phyloP scores from a whole-genome alignment of 805 yeast species.

The Saccharomycopsis capsularis region DNA sequence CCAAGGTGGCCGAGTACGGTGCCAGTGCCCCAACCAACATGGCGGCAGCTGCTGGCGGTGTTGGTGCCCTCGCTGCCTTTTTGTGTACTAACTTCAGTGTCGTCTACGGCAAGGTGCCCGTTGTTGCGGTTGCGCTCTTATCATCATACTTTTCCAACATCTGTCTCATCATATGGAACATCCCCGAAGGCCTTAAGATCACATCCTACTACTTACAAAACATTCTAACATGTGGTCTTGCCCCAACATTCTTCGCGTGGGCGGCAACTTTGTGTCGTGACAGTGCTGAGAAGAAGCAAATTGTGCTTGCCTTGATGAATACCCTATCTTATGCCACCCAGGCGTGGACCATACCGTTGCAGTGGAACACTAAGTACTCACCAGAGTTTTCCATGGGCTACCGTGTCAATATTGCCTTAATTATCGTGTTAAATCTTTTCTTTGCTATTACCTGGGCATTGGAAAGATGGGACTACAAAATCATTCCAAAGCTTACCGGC shows the following conservation, averaged over 20 bases:
- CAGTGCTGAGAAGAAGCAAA: slow-evolving; percentile 19
- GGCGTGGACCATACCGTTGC: slow-evolving; percentile 19
- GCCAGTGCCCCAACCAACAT: neutral
- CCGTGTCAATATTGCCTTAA: slow-evolving; percentile 11
- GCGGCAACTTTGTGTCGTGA: slow-evolving; percentile 17
- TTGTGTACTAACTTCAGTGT: neutral
- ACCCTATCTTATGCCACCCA: slow-evolving; percentile 18
- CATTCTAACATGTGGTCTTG: slow-evolving; percentile 7
- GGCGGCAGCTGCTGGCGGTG: slow-evolving; percentile 1
- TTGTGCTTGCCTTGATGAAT: slow-evolving; percentile 19
- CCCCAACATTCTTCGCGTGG: slow-evolving; percentile 18
- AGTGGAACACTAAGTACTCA: slow-evolving; percentile 16
- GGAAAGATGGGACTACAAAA: slow-evolving; percentile 2
- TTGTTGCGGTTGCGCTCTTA: neutral
- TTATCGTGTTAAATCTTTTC: slow-evolving; percentile 1
- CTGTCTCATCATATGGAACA: neutral
- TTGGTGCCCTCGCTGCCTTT: neutral
- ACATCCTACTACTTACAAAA: neutral
- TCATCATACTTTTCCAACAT: neutral
- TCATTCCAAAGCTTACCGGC: slow-evolving; percentile 3
- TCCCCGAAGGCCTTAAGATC: neutral
- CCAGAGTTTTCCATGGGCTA: slow-evolving; percentile 16
- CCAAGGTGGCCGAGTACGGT: neutral
- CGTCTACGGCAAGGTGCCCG: neutral
- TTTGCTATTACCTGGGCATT: slow-evolving; percentile 9